Percentiles rank a stretch among this genome's conserved stretches.
phyloP scores from a whole-genome alignment of 2,329 filamentous ascomycete genomes.

The Sordariomycetes sp. region DNA sequence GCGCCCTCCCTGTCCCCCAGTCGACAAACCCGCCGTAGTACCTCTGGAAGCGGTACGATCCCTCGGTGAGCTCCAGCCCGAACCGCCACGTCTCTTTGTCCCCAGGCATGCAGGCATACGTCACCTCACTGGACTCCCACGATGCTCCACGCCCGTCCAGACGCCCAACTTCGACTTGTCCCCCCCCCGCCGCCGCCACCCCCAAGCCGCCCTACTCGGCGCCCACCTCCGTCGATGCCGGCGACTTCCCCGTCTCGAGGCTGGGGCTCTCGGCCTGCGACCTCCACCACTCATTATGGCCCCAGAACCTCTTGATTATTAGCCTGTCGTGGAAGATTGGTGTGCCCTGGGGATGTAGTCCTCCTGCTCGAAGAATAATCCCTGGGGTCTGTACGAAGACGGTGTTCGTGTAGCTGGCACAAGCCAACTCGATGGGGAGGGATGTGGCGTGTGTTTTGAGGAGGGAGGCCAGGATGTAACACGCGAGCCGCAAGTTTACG shows the following conservation, averaged over 20 bases:
- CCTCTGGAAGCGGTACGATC: constrained; percentile 24
- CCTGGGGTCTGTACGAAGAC: constrained; percentile 25
- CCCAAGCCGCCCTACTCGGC: constrained; percentile 31
- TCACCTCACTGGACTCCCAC: constrained; percentile 29
- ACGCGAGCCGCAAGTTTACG: constrained; percentile 19
- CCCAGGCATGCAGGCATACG: constrained; percentile 28
- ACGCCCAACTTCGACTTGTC: constrained; percentile 26
- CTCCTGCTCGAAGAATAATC: constrained; percentile 18
- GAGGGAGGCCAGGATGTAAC: constrained; percentile 21
- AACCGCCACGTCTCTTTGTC: constrained; percentile 37
- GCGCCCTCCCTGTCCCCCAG: not conserved
- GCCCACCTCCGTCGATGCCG: constrained; percentile 26
- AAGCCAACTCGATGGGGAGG: constrained; percentile 23
- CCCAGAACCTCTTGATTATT: constrained; percentile 22
- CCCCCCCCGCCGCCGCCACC: constrained; percentile 25
- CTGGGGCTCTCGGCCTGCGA: constrained; percentile 22
- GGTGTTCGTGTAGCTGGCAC: constrained; percentile 27
- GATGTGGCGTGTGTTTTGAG: constrained; percentile 16
- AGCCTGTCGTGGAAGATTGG: constrained; percentile 29
- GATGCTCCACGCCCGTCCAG: constrained; percentile 26
- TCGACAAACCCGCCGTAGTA: constrained; percentile 30
- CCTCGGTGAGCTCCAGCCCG: constrained; percentile 26
- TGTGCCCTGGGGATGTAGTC: constrained; percentile 19
- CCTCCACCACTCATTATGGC: constrained; percentile 25
- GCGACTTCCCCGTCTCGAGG: constrained; percentile 19